phyloP scores from a whole-genome alignment of 1,284 basidiomycete genomes.

The Ustilago tritici region DNA sequence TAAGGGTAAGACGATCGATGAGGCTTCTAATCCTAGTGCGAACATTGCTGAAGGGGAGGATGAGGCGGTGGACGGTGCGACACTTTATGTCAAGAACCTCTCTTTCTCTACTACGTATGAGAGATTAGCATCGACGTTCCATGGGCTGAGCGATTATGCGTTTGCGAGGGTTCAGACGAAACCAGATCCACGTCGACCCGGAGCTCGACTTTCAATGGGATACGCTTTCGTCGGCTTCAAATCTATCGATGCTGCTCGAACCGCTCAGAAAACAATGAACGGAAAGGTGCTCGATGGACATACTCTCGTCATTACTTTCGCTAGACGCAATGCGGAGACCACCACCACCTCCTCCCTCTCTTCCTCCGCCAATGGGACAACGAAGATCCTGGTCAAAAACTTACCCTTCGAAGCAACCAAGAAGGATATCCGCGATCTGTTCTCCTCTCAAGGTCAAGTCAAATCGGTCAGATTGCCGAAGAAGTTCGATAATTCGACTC shows the following conservation, averaged over 20 bases:
- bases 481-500: slow-evolving; percentile 76
- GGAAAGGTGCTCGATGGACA: slow-evolving; percentile 90
- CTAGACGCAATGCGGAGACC: slow-evolving; percentile 83
- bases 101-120: slow-evolving; percentile 88
- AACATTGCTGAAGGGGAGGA: slow-evolving; percentile 18
- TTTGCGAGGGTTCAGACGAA: slow-evolving; percentile 94
- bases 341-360: slow-evolving; percentile 70
- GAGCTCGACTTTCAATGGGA: slow-evolving; percentile 81
- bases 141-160: slow-evolving; percentile 82
- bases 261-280: slow-evolving; percentile 82
- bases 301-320: slow-evolving; percentile 84
- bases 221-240: slow-evolving; percentile 96
- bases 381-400: slow-evolving; percentile 88
- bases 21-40: slow-evolving; percentile 14
- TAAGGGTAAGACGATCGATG: slow-evolving; percentile 41
- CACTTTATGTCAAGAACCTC: slow-evolving; percentile 94
- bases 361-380: slow-evolving; percentile 74
- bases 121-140: slow-evolving; percentile 78
- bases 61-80: slow-evolving; percentile 78
- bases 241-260: slow-evolving; percentile 79
- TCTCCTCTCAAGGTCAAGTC: slow-evolving; percentile 83
- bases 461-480: slow-evolving; percentile 71
- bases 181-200: slow-evolving; percentile 75
- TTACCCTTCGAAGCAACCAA: slow-evolving; percentile 95
- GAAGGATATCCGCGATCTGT: slow-evolving; percentile 86